Evolutionary conservation across 2,329 filamentous ascomycete genomes (phyloP), one percentile per base, ranked within the genome.

Genomic region (Alternaria infectoria): DNA sequence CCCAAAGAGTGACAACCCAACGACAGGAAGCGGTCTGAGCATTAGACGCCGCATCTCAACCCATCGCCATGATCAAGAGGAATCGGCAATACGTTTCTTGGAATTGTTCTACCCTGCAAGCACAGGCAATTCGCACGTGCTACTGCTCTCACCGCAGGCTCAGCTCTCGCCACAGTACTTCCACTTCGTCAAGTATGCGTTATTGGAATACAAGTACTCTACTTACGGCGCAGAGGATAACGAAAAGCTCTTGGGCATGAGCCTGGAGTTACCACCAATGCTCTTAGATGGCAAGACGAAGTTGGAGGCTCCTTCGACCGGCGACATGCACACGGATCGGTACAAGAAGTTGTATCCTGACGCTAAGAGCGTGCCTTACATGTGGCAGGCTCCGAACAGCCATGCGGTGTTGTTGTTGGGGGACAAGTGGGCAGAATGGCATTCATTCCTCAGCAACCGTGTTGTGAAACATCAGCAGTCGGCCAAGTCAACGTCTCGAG

Each of bases 71-170:
- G 88, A 84, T 6, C 85, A 91, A 46, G 88, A 91, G 67, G 90
- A 94, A 69, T 90, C 90, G 59, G 89, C 93, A 0, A 83, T 90
- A 15, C 89, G 90, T 23, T 92, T 95, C 62, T 82, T 97, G 6
- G 94, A 98, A 81, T 91, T 92, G 0, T 97, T 97, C 78, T 98
- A 93, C 85, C 94, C 96, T 3, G 81, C 83, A 4, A 84, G 88
- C 61, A 84, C 88, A 6, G 76, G 79, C 3, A 80, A 88, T 56
- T 90, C 90, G 10, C 93, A 97, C 77, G 87, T 97, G 3, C 85
- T 99, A n/a, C 81, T 97, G 2, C 86, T 99, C 6, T 94, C 93
- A 6, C 88, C 94, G 1, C 89, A 97, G 69, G 87, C 86, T 1
- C 92, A 98, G 77, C 81, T 98, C 0, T 91, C 92, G 1, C 89